A percentile compares a stretch with the other conserved stretches of the same genome.
These are phyloP conservation scores for Cytospora piceae DNA, from an alignment of 2,329 filamentous ascomycete species.

Conservation along the genomic window DNA sequence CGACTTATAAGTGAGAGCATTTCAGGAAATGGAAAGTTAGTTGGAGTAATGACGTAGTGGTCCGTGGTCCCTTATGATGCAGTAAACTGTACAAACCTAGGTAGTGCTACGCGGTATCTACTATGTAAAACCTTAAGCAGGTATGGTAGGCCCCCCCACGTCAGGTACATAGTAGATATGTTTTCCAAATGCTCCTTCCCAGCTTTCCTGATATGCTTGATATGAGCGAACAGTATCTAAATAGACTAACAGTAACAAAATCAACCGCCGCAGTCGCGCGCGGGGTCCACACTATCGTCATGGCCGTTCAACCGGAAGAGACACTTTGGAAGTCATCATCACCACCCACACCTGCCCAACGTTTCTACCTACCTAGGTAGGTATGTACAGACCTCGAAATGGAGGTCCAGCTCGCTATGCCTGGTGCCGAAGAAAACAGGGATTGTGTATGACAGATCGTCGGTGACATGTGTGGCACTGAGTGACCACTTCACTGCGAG, in stretches of 20 bases:
- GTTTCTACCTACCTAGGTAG: too few species aligned
- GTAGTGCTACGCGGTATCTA: neutral
- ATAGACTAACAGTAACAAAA: neutral
- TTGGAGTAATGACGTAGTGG: constrained; percentile 16
- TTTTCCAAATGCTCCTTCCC: too few species aligned
- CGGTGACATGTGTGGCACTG: constrained; percentile 4
- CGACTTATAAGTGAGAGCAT: constrained; percentile 2
- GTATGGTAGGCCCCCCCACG: too few species aligned
- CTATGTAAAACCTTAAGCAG: too few species aligned
- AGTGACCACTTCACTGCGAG: neutral
- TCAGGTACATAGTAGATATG: too few species aligned
- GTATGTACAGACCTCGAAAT: neutral
- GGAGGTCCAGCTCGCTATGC: neutral
- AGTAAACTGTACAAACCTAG: too few species aligned
- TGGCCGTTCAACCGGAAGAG: neutral
- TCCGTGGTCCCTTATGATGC: constrained; percentile 7
- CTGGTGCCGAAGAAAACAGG: neutral
- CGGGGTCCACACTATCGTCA: neutral
- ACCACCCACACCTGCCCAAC: neutral
- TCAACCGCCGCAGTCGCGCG: neutral
- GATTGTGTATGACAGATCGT: neutral
- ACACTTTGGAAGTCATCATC: neutral
- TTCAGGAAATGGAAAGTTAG: neutral
- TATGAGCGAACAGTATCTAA: too few species aligned
- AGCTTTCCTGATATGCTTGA: too few species aligned